These are phyloP conservation scores for Paramecium biaurelia DNA, from an alignment of 73 alveolate species.

Conservation along the genomic window DNA sequence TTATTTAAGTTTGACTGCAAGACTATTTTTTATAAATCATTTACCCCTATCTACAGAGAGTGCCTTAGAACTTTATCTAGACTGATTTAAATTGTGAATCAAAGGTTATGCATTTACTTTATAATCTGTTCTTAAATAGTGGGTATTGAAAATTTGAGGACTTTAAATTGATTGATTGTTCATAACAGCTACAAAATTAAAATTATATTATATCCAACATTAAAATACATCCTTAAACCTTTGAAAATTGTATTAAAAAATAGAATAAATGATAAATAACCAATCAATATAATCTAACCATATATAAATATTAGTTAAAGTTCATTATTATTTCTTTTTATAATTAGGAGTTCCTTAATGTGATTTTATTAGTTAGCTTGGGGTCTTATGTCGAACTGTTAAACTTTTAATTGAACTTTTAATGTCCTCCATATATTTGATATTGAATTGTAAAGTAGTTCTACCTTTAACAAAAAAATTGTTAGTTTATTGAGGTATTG, in stretches of 20 bases:
- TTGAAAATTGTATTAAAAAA: neutral
- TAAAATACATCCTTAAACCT: neutral
- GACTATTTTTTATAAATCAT: neutral
- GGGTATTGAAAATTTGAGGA: constrained; percentile 10
- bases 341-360: neutral
- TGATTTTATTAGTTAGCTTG: neutral
- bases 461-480: constrained; percentile 45
- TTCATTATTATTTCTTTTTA: neutral
- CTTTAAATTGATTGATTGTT: neutral
- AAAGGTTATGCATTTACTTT: neutral
- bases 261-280: neutral
- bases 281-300: neutral
- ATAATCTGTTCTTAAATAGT: neutral
- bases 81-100: neutral
- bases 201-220: neutral
- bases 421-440: constrained; percentile 1
- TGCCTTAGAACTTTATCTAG: constrained; percentile 11
- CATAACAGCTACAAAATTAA: constrained; percentile 29
- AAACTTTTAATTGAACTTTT: neutral
- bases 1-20: neutral
- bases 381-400: neutral
- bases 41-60: neutral
- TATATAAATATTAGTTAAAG: neutral
- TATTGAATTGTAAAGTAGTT: neutral
- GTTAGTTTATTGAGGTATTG: neutral